Evolutionary conservation across 495 filamentous ascomycete genomes (phyloP), one percentile per base, ranked within the genome.

Genomic region (Penicillium lagena): DNA sequence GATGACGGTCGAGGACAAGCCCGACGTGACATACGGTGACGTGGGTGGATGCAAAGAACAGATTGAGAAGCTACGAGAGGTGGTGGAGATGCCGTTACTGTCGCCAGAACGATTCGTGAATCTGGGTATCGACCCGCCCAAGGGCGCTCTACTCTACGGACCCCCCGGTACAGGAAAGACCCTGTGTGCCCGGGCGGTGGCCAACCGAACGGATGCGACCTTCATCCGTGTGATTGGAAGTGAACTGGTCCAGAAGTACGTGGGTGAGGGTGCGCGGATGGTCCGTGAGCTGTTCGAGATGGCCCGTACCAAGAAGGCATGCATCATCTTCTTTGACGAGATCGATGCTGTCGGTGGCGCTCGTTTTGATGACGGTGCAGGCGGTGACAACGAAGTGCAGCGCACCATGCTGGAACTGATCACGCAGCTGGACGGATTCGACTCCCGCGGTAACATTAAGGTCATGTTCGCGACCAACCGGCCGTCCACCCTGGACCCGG

Each of bases 1-100:
- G 93, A 98, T 98, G 93, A 96, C 93, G 12, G 93, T 98, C 42
- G 93, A 98, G 73, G 93, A 98, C 67, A 98, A 98, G 76, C 93
- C 93, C 11, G 93, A 98, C 66, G 93, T 98, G 40, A 98, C 93
- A 49, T 98, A 98, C 60, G 91, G 93, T 50, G 93, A 98, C 71
- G 94, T 98, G 12, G 93, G 93, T 58, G 93, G 93, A 46, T 96
- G 91, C 80, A 98, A 98, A 70, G 93, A 98, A 63, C 93, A 98
- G 62, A 95, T 98, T 33, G 93, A 98, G 76, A 98, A 98, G 73
- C 80, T 98, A 54, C 80, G 93, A 64, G 93, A 98, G 69, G 93
- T 98, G 13, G 93, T 98, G 30, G 93, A 98, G 71, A 95, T 97
- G 85, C 93, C 93, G 0, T 71, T 98, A 50, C 75, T 98, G 47